Percentiles rank a stretch among this genome's conserved stretches.
These are phyloP conservation scores for Macrocystidia cucumis DNA, from an alignment of 1,284 basidiomycete species.

Conservation along the genomic window DNA sequence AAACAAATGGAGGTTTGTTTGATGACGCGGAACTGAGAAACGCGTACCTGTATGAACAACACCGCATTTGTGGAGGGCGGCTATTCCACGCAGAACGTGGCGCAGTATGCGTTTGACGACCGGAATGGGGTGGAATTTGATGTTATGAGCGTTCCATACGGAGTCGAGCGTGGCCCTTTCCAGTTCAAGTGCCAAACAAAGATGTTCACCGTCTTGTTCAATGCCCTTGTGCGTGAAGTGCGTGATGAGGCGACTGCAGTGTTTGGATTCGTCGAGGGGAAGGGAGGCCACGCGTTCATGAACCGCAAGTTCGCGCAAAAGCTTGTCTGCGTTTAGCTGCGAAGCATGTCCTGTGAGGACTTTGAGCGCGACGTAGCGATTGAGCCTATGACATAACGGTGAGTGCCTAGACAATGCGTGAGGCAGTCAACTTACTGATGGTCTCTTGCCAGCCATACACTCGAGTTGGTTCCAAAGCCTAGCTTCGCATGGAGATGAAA, in stretches of 20 bases:
- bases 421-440: slow-evolving; percentile 1
- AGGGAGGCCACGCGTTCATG: slow-evolving; percentile 9
- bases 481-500: slow-evolving; percentile 15
- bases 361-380: slow-evolving; percentile 14
- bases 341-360: slow-evolving; percentile 13
- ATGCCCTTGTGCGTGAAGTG: slow-evolving; percentile 14
- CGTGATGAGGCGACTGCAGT: slow-evolving; percentile 9
- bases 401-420: background rate
- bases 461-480: slow-evolving; percentile 14
- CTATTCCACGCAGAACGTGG: slow-evolving; percentile 8
- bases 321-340: slow-evolving; percentile 8
- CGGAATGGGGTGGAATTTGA: slow-evolving; percentile 4
- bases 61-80: slow-evolving; percentile 9
- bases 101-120: slow-evolving; percentile 8
- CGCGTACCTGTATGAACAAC: slow-evolving; percentile 13
- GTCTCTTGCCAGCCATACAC: slow-evolving; percentile 9
- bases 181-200: slow-evolving; percentile 15
- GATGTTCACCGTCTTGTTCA: slow-evolving; percentile 14
- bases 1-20: background rate
- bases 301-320: slow-evolving; percentile 13
- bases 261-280: slow-evolving; percentile 4
- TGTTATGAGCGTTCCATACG: slow-evolving; percentile 1
- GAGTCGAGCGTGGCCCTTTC: slow-evolving; percentile 9
- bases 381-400: slow-evolving; percentile 7
- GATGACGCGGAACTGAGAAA: background rate